Evolutionary conservation across 1,284 basidiomycete genomes (phyloP).

Genomic region (Salmacisia buchloeana): DNA sequence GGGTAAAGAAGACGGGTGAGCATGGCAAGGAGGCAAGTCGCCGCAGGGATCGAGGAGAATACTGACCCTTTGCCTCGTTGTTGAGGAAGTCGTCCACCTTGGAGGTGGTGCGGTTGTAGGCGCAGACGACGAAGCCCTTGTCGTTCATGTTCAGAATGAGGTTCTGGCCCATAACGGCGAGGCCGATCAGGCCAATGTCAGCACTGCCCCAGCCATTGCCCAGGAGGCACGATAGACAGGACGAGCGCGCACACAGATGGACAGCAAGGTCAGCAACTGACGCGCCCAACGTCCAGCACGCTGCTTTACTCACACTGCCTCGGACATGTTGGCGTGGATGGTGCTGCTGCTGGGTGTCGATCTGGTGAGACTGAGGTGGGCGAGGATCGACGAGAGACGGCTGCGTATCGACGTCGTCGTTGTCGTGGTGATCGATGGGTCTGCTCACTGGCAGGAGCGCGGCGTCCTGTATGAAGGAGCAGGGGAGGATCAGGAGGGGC

Average conservation of each 20-base stretch:
- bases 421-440: too few species aligned
- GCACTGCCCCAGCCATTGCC: slow-evolving; percentile 22
- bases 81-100: slow-evolving; percentile 94
- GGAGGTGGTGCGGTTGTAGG: slow-evolving; percentile 92
- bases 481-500: too few species aligned
- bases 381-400: slow-evolving; percentile 7
- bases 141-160: slow-evolving; percentile 55
- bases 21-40: slow-evolving; percentile 2
- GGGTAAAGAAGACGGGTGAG: background rate
- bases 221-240: background rate
- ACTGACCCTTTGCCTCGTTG: slow-evolving; percentile 91
- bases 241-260: background rate
- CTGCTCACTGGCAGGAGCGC: too few species aligned
- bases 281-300: background rate
- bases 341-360: too few species aligned
- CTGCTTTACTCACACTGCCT: slow-evolving; percentile 12
- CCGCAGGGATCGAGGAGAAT: slow-evolving; percentile 16
- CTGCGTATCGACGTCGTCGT: slow-evolving; percentile 1
- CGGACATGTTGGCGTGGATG: slow-evolving; percentile 13
- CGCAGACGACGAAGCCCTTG: slow-evolving; percentile 95
- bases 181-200: slow-evolving; percentile 50
- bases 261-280: background rate
- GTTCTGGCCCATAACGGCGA: slow-evolving; percentile 51
- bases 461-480: too few species aligned
- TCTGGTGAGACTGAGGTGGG: background rate